Percentiles rank a stretch among this genome's conserved stretches.
phyloP scores from a whole-genome alignment of 192 early-diverging fungal genomes.

The Phycomyces nitens region DNA sequence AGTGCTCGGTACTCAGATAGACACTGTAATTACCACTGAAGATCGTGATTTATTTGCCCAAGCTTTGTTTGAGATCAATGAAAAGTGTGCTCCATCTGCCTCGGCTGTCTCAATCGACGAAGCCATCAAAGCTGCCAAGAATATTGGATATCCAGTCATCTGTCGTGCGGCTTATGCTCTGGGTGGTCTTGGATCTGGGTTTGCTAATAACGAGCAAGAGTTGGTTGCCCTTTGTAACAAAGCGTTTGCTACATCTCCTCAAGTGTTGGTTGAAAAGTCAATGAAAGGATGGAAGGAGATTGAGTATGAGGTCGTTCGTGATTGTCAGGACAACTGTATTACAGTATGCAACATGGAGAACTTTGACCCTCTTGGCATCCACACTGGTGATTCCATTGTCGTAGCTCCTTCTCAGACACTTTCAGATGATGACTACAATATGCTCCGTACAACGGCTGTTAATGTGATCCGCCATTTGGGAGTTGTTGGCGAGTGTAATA shows the following conservation, averaged over 20 bases:
- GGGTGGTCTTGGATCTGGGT: conserved; percentile 96
- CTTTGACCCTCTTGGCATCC: conserved; percentile 98
- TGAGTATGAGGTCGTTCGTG: conserved; percentile 98
- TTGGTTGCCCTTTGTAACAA: conserved; percentile 74
- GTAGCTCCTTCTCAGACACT: conserved; percentile 97
- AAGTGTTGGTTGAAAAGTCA: conserved; percentile 89
- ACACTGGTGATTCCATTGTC: conserved; percentile 99
- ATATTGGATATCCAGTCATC: conserved; percentile 95
- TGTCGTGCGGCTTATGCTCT: conserved; percentile 94
- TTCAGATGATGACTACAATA: conserved; percentile 97
- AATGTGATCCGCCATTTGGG: conserved; percentile 97
- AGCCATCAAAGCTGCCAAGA: conserved; percentile 78
- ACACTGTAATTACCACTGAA: conserved; percentile 95
- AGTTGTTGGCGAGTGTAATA: conserved; percentile 99
- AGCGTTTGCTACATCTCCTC: conserved; percentile 90
- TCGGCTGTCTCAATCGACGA: conserved; percentile 82
- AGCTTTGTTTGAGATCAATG: conserved; percentile 81
- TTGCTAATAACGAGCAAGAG: conserved; percentile 87
- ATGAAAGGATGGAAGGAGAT: conserved; percentile 99
- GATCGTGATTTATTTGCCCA: conserved; percentile 94
- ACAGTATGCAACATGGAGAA: conserved; percentile 99
- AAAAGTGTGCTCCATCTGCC: conserved; percentile 86
- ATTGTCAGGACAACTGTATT: conserved; percentile 94
- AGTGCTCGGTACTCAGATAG: conserved; percentile 93
- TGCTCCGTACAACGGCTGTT: conserved; percentile 93